Base-by-base conservation (phyloP, 2,329 filamentous ascomycete genomes). In the Aspergillus jensenii region DNA sequence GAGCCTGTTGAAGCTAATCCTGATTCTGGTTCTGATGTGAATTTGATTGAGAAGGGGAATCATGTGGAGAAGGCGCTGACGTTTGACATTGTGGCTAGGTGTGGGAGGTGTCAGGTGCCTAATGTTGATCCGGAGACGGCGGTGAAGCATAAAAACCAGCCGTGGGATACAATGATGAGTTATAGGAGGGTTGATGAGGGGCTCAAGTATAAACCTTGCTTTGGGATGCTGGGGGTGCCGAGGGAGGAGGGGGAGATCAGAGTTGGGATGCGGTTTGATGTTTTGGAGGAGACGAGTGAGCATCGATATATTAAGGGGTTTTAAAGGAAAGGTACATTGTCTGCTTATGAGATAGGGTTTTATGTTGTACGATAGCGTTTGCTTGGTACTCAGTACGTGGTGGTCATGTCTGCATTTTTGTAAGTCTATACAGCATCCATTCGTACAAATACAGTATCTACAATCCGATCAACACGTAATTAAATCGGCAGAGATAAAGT, bases 91-190 rank as follows among this genome's bases (percentile, higher is more conserved):
- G 80, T 84, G 17, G 82, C 83, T 27, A 75, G 84, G 3, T 87
- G 85, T 66, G 79, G 84, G 35, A 73, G 85, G 19, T 88, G 85
- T 59, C 84, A 84, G 60, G 84, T 87, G 2, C 85, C 85, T 6
- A 88, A 87, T 69, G 85, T 87, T n/a, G 73, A 87, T 63, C 84
- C 85, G 0, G 80, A 82, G n/a, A 85, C 84, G 5, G 85, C 81
- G 8, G 78, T 80, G 58, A 84, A 85, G 70, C 77, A 87, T 66
- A 76, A 78, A 51, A 78, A 78, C 48, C 79, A 88, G 75, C 85
- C 85, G 6, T 88, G 85, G 85, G 79, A 86, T 65, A 81, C 80
- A 59, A 69, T 88, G 54, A 83, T 86, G 78, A 82, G 81, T 65
- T 87, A 85, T 70, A 74, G 85, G 8, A 71, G 84, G 27, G 77